These are phyloP conservation scores for Vitis hybrid DNA, from an alignment of 177 flowering plant genomes.

Conservation along the genomic window DNA sequence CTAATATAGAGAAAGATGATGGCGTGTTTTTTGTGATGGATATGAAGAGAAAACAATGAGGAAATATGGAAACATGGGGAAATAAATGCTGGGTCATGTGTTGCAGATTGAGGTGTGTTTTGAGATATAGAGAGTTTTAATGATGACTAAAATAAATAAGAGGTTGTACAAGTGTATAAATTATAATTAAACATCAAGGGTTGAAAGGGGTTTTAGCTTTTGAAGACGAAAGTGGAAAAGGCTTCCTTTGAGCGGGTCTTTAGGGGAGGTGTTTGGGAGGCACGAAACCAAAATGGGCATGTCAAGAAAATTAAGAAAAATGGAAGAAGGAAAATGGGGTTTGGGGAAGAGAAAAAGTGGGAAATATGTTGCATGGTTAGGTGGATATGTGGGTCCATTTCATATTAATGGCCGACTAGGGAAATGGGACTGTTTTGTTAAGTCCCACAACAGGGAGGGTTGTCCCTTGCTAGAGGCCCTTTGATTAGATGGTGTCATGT, in stretches of 20 bases:
- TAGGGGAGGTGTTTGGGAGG: constrained; percentile 3
- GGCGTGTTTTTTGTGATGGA: neutral
- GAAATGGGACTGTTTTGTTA: constrained; percentile 5
- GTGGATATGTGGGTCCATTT: constrained; percentile 18
- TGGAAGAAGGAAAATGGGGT: neutral
- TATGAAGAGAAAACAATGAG: constrained; percentile 7
- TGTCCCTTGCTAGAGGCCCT: constrained; percentile 7
- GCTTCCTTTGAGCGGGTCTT: constrained; percentile 8
- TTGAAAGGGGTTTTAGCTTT: too few relatives aligned
- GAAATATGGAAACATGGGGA: constrained; percentile 25
- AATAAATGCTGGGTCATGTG: constrained; percentile 28
- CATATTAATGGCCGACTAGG: constrained; percentile 23
- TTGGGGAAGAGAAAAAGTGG: neutral
- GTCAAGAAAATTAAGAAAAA: neutral
- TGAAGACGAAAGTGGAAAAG: neutral
- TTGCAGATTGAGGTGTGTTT: neutral
- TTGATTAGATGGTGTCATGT: neutral
- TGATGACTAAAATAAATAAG: too few relatives aligned
- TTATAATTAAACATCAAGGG: too few relatives aligned
- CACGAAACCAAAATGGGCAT: neutral
- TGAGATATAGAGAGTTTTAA: neutral
- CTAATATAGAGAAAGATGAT: neutral
- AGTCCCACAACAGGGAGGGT: constrained; percentile 10
- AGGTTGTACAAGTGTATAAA: too few relatives aligned
- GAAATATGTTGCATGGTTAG: constrained; percentile 19